Evolutionary conservation across 2,329 filamentous ascomycete species (phyloP).

Genomic region (Epichloe elymi): DNA sequence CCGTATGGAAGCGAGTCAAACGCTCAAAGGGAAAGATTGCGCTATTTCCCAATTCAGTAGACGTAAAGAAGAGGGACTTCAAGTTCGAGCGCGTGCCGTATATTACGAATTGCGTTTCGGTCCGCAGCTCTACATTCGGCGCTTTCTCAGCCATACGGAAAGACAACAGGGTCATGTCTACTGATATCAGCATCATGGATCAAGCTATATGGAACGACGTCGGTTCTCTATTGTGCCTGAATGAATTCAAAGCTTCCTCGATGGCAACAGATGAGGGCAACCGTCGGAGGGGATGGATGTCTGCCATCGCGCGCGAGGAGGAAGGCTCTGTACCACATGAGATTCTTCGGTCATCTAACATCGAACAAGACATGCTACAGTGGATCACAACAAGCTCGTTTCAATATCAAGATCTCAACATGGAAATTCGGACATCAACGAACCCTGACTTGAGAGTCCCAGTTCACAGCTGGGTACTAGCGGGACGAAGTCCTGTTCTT

Average conservation of each 20-base stretch:
- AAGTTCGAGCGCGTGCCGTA: constrained; percentile 89
- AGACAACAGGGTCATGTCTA: constrained; percentile 69
- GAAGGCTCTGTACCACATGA: constrained; percentile 37
- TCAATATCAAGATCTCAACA: constrained; percentile 28
- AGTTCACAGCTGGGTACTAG: constrained; percentile 68
- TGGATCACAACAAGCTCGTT: constrained; percentile 31
- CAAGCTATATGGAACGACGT: constrained; percentile 64
- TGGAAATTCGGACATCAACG: constrained; percentile 40
- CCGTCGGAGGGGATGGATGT: constrained; percentile 27
- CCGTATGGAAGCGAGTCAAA: constrained; percentile 82
- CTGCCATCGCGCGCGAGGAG: constrained; percentile 26
- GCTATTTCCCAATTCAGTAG: constrained; percentile 29
- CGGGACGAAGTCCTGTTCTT: constrained; percentile 58
- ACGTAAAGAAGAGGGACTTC: constrained; percentile 69
- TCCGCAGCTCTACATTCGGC: constrained; percentile 79
- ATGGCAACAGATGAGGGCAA: constrained; percentile 13
- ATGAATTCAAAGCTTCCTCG: constrained; percentile 39
- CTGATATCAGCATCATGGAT: constrained; percentile 52
- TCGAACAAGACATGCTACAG: constrained; percentile 47
- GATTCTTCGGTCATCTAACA: constrained; percentile 47
- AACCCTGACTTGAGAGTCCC: constrained; percentile 61
- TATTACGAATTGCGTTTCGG: constrained; percentile 70
- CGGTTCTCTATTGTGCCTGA: constrained; percentile 54
- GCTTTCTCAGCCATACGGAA: constrained; percentile 79
- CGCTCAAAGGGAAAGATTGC: constrained; percentile 67